phyloP scores from a whole-genome alignment of 306 rosid genomes.

The Gynostemma pentaphyllum region DNA sequence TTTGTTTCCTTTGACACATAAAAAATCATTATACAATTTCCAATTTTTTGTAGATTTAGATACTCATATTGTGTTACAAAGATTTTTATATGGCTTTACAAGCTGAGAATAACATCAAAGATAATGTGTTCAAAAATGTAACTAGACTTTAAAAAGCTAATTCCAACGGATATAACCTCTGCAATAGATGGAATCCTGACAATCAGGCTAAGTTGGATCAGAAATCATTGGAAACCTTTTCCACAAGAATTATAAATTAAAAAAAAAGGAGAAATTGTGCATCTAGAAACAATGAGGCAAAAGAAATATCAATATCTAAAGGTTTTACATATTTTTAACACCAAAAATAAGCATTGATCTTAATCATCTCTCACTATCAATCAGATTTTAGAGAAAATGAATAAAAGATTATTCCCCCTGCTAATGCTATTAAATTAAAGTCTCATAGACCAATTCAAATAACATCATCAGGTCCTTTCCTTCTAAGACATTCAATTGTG shows the following conservation, averaged over 20 bases:
- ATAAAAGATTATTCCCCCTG: background rate
- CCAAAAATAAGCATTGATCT: background rate
- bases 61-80: background rate
- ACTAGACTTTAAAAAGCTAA: background rate
- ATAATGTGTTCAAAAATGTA: too few relatives aligned
- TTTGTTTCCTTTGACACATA: background rate
- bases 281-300: background rate
- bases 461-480: background rate
- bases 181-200: background rate
- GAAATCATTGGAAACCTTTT: background rate
- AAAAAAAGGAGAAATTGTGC: background rate
- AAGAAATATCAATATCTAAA: background rate
- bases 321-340: background rate
- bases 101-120: background rate
- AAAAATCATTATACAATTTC: constrained; percentile 16
- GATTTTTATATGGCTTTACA: background rate
- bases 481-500: background rate
- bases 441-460: background rate
- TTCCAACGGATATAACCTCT: background rate
- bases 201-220: background rate
- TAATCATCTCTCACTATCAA: background rate
- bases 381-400: background rate
- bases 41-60: constrained; percentile 1
- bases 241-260: background rate
- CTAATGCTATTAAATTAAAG: background rate